Base-by-base conservation (phyloP, 179 eudicot species). In the Amaranthus tricolor region DNA sequence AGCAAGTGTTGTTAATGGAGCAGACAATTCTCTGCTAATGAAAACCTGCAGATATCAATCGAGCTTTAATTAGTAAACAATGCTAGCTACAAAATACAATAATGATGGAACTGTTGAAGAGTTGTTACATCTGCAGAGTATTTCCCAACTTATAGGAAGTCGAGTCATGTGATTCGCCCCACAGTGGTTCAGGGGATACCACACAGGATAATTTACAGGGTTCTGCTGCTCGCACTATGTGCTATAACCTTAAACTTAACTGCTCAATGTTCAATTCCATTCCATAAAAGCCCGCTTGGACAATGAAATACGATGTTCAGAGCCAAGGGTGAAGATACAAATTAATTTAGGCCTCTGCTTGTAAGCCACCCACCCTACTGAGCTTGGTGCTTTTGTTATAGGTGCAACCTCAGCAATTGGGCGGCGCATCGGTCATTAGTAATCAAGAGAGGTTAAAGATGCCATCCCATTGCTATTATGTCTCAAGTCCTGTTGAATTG, bases 391-490 rank as follows among this genome's bases (percentile, higher is more conserved):
- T 47, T 78, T 58, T 45, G 20, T 64, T 47, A 57, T 55, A 45
- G n/a, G 72, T 13, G 51, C 9, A 5, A 19, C 51, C 70, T 75
- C 57, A n/a, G 66, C 65, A 75, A 48, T 47, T 21, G 72, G 40
- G 40, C 40, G 40, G 72, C 66, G 49, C 45, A 31, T 66, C 4
- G 19, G 66, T 58, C 70, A 77, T 90, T 83, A 87, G 83, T 85
- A 88, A 80, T 90, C 87, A 63, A 88, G 85, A 55, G 93, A 82
- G 44, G 87, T 87, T 55, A 87, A 82, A 17, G 93, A 85, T 55
- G 89, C 74, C 48, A 88, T 74, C 72, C 93, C 97, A 19, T 83
- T 73, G 76, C 79, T 75, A 71, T 83, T 77, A 66, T 78, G 86
- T 82, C 88, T 86, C 43, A 85, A 75, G 61, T 82, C 75, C 48